phyloP scores from a whole-genome alignment of 2,329 filamentous ascomycete genomes.

The Trichophyton benhamiae region DNA sequence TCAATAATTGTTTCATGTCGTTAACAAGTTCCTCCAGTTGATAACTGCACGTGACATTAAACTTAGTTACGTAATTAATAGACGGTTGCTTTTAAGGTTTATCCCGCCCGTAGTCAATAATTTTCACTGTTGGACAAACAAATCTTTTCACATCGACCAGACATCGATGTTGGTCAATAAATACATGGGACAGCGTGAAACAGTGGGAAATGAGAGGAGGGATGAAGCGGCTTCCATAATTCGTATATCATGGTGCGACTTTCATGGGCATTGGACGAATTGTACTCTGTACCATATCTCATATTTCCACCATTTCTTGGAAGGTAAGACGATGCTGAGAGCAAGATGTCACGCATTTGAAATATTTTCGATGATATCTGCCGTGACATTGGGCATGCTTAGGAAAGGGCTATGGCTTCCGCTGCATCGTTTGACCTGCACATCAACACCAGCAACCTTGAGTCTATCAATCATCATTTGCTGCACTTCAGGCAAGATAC shows the following conservation, averaged over 20 bases:
- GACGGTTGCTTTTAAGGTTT: not conserved
- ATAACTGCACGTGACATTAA: not conserved
- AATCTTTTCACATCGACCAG: not conserved
- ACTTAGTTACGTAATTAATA: not conserved
- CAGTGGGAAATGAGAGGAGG: not conserved
- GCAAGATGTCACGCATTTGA: not conserved
- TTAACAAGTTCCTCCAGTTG: not conserved
- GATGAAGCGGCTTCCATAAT: not conserved
- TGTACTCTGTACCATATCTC: not conserved
- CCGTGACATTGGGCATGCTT: constrained; percentile 3
- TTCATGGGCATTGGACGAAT: not conserved
- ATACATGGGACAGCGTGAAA: not conserved
- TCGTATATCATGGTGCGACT: not conserved
- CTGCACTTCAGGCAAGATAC: constrained; percentile 5
- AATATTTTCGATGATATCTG: constrained; percentile 5
- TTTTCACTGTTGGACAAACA: not conserved
- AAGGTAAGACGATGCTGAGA: not conserved
- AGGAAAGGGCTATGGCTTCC: constrained; percentile 7
- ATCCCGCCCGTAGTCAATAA: not conserved
- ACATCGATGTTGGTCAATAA: not conserved
- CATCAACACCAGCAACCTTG: constrained; percentile 3
- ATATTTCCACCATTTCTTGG: not conserved
- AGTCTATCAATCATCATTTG: constrained; percentile 4
- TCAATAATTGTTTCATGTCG: not conserved
- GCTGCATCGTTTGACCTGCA: not conserved